Base-by-base conservation (phyloP, 2,329 filamentous ascomycete species). In the Fragosphaeria purpurea region DNA sequence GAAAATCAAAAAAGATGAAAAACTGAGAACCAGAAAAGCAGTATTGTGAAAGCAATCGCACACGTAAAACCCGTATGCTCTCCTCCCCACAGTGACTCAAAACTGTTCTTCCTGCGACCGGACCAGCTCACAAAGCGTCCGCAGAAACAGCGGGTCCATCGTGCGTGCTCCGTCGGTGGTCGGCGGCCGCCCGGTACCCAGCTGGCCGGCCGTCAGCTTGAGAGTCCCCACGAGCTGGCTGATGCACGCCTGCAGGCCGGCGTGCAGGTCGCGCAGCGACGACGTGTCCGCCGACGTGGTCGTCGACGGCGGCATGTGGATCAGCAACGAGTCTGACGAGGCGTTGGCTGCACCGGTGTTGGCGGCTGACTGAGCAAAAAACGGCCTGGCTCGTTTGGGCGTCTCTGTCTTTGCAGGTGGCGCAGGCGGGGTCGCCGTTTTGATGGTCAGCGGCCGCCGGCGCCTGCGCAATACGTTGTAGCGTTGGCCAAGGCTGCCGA, bases 191-290 rank as follows among this genome's bases (percentile, higher is more conserved):
- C 22, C 22, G 39, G 37, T 51, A 33, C 44, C 51, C 41, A 55
- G 40, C 43, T 56, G 52, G 30, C 47, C 48, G 10, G 45, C 52
- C 45, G 50, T 53, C 34, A 55, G 54, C 50, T 66, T 66, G 50
- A 79, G 68, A 5, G 76, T 78, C 4, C 69, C 65, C 0, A 80
- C 70, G 3, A 81, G 63, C 12, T 72, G 62, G 2, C 67, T 67
- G 51, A 80, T 73, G 59, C 77, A 80, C 42, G 65, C 67, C 42
- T 70, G 64, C 13, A 82, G 63, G 0, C 74, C 76, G 1, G 67
- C 61, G 35, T 75, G 74, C 1, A 82, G 64, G 31, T 72, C 70
- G 11, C 66, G 63, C 47, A 74, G 22, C 22, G 22, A 61, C 1
- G 52, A 40, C 9, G 67, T 62, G 13, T 50, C 51, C 1, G 48